Evolutionary conservation across 2,329 filamentous ascomycete genomes (phyloP).

Genomic region (Ophiostoma sp.): DNA sequence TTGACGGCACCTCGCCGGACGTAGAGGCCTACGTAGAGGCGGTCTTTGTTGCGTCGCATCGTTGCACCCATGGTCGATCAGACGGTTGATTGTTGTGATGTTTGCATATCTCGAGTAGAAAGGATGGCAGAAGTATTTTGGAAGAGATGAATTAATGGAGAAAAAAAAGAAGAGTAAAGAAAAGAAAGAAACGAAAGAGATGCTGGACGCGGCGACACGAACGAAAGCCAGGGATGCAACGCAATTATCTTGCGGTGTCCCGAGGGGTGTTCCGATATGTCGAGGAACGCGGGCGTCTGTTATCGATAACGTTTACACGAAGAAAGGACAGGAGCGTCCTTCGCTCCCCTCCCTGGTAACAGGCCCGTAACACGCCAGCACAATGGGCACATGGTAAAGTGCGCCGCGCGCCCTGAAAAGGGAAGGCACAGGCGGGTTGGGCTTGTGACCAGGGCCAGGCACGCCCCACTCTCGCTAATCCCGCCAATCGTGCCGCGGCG

Average conservation of each 20-base stretch:
- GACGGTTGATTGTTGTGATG: not conserved
- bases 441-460: not conserved
- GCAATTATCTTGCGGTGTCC: not conserved
- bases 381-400: not conserved
- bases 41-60: slow-evolving; percentile 17
- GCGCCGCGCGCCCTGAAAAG: not conserved
- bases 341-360: not conserved
- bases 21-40: slow-evolving; percentile 23
- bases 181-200: not conserved
- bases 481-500: slow-evolving; percentile 9
- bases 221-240: not conserved
- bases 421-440: not conserved
- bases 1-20: not conserved
- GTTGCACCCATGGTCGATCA: slow-evolving; percentile 11
- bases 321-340: not conserved
- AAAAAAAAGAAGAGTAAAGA: not conserved
- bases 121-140: not conserved
- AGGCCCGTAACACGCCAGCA: not conserved
- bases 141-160: not conserved
- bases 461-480: not conserved
- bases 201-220: not conserved
- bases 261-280: slow-evolving; percentile 13
- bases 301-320: slow-evolving; percentile 8
- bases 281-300: not conserved
- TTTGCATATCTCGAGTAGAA: not conserved